Evolutionary conservation across 2,329 filamentous ascomycete genomes (phyloP).

Genomic region (Aspergillus sojae): DNA sequence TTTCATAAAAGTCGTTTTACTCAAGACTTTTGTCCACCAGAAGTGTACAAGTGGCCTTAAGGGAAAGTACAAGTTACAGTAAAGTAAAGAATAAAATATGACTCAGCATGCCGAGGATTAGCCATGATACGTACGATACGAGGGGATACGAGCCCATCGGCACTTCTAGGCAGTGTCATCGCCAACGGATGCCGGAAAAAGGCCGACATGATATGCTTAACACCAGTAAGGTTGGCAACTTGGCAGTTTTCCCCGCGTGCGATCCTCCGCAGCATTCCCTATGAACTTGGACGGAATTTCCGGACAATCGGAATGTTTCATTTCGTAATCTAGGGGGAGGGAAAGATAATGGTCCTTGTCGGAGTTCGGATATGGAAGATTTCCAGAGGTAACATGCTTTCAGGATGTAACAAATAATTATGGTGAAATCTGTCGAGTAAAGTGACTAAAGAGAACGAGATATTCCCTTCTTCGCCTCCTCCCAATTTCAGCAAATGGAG

Average conservation of each 20-base stretch:
- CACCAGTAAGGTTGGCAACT: slow-evolving; percentile 42
- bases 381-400: background rate
- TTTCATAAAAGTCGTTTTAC: background rate
- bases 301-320: background rate
- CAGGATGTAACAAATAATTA: background rate
- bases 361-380: background rate
- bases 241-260: slow-evolving; percentile 26
- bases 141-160: background rate
- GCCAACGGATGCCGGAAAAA: slow-evolving; percentile 27
- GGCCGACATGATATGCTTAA: slow-evolving; percentile 40
- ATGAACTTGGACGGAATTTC: background rate
- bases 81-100: background rate
- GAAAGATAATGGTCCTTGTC: background rate
- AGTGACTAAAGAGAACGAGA: background rate
- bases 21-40: background rate
- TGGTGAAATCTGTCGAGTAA: background rate
- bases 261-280: slow-evolving; percentile 16
- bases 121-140: slow-evolving; percentile 7
- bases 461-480: background rate
- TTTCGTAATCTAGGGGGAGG: background rate
- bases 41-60: slow-evolving; percentile 12
- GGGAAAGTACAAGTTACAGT: background rate
- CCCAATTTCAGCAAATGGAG: slow-evolving; percentile 7
- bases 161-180: slow-evolving; percentile 22
- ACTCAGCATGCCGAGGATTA: slow-evolving; percentile 15